Conservation (phyloP, 371 early-diverging fungal genomes). For the Batkoa obscura region DNA sequence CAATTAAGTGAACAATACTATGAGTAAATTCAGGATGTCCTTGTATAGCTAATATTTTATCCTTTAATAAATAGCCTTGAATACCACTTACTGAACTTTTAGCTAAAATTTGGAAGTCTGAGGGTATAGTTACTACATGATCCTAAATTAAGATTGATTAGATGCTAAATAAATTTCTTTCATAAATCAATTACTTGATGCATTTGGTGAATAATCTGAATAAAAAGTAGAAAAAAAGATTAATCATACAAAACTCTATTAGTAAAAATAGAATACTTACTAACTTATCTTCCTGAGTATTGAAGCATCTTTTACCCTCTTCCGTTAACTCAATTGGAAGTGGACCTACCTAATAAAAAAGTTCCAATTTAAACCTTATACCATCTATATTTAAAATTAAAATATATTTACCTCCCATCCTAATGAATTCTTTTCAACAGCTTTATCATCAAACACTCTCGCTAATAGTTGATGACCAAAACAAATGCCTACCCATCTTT, state of each 20-base stretch:
- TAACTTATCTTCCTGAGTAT: too few species aligned
- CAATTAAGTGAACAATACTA: neutral
- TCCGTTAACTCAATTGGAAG: too few species aligned
- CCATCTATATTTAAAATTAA: neutral
- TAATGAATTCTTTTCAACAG: neutral
- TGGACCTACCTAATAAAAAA: too few species aligned
- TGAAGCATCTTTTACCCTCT: too few species aligned
- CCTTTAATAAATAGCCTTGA: neutral
- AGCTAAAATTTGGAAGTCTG: neutral
- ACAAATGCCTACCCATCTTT: neutral
- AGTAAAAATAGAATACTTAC: too few species aligned
- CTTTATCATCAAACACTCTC: neutral
- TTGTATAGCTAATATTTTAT: neutral
- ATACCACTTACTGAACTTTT: neutral
- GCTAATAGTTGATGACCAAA: conserved; percentile 1
- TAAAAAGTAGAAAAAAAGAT: neutral
- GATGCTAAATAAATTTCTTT: neutral
- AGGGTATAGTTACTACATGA: neutral
- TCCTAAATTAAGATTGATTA: neutral
- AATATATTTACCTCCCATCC: neutral
- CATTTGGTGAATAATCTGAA: neutral
- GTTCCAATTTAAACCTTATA: neutral
- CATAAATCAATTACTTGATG: neutral
- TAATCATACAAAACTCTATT: too few species aligned
- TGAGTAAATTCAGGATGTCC: conserved; percentile 1